Conservation (phyloP, 306 rosid species). For the Prunus armeniaca region DNA sequence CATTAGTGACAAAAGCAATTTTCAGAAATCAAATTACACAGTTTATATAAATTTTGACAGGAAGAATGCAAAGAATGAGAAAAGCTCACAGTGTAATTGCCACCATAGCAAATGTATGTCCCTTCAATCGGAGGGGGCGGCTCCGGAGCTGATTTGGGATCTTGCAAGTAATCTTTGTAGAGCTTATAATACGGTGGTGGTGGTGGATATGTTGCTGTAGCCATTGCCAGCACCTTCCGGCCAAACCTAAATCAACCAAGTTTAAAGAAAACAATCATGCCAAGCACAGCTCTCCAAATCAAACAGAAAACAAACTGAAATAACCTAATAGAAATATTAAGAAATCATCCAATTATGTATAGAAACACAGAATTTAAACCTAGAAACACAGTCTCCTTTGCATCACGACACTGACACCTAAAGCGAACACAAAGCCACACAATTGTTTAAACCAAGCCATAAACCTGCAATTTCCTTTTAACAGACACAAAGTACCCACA, state of each 20-base stretch:
- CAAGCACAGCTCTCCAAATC: background rate
- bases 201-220: slow-evolving; percentile 87
- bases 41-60: slow-evolving; percentile 1
- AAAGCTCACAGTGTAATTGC: slow-evolving; percentile 59
- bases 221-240: slow-evolving; percentile 42
- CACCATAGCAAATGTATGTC: slow-evolving; percentile 73
- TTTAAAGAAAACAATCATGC: background rate
- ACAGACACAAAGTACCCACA: background rate
- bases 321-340: background rate
- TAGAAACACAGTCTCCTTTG: background rate
- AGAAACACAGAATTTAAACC: background rate
- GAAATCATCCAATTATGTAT: background rate
- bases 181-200: slow-evolving; percentile 88
- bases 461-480: background rate
- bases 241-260: slow-evolving; percentile 20
- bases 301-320: background rate
- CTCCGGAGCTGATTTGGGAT: slow-evolving; percentile 78
- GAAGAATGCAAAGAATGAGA: background rate
- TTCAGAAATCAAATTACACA: slow-evolving; percentile 5
- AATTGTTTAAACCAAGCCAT: background rate
- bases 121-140: slow-evolving; percentile 90
- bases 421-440: background rate
- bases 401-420: background rate
- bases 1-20: background rate
- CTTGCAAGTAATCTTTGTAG: slow-evolving; percentile 74